Base-by-base conservation (phyloP, 2,329 filamentous ascomycete species). In the Fusarium sp. region DNA sequence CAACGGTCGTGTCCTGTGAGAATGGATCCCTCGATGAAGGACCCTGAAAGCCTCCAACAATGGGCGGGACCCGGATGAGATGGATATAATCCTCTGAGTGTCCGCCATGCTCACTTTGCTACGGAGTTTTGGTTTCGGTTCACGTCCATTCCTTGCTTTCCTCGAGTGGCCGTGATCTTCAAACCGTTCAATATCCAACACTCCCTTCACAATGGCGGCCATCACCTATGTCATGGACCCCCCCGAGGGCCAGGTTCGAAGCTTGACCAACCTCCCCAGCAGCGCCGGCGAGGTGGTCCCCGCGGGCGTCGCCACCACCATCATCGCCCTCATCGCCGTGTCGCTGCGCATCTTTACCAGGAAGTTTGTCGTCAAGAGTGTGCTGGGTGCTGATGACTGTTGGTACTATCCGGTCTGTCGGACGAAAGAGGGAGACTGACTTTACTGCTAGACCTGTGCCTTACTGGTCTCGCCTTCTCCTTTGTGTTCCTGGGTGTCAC, bases 201-300 rank as follows among this genome's bases (percentile, higher is more conserved):
- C 5, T 38, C 10, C 10, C 20, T 38, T 31, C 54, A 54, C 18
- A 29, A 78, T 79, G 76, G 64, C 74, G 78, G 93, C 94, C 59
- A 96, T 97, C 88, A 91, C 94, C 68, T 80, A 75, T 59, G 70
- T 79, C 40, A 77, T 75, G 70, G 78, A 80, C 31, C 77, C 77
- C 14, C 80, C 75, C 2, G 38, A 63, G 33, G 78, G 78, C 63
- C 64, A 79, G 71, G 73, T 77, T 10, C 70, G 80, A 22, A 75
- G 71, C 5, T 29, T 66, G 25, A 54, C 68, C 29, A 36, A 77
- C 25, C 73, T 74, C 2, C 79, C 79, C 11, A 76, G 36, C 66
- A 80, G 69, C 56, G 77, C 72, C 5, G 63, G 63, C 13, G 66
- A 66, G 31, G 71, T 81, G 9, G 16, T 80, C 13, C 69, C 79